A percentile compares a stretch with the other conserved stretches of the same genome.
phyloP scores from a whole-genome alignment of 768 basidiomycete genomes.

The Holtermanniella nyarrowii region DNA sequence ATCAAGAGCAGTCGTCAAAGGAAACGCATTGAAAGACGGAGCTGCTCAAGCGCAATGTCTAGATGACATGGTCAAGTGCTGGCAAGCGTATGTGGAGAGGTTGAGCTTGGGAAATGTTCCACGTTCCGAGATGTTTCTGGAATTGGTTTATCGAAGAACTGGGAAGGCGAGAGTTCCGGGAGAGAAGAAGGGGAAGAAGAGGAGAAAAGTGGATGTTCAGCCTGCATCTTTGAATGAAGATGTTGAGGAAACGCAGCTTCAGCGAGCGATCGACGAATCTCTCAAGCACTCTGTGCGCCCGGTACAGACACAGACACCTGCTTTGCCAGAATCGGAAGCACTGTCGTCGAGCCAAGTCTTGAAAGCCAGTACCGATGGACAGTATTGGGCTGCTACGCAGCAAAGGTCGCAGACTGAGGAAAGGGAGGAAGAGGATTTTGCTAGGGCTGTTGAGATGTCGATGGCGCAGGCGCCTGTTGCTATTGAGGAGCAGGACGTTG shows the following conservation, averaged over 20 bases:
- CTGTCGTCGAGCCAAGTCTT: too few relatives aligned
- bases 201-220: not conserved
- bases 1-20: conserved; percentile 24
- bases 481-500: too few relatives aligned
- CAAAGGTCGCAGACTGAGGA: too few relatives aligned
- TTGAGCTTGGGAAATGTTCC: conserved; percentile 34
- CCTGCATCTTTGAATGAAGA: not conserved
- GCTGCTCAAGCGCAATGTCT: conserved; percentile 16
- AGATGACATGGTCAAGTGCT: conserved; percentile 20
- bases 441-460: too few relatives aligned
- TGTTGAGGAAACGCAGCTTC: conserved; percentile 19
- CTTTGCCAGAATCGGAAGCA: too few relatives aligned
- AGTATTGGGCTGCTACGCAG: too few relatives aligned
- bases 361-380: too few relatives aligned
- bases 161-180: too few relatives aligned
- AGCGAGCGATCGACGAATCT: conserved; percentile 21
- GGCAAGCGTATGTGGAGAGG: conserved; percentile 24
- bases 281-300: conserved; percentile 8
- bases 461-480: too few relatives aligned
- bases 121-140: conserved; percentile 25
- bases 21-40: conserved; percentile 26
- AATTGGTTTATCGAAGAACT: conserved; percentile 36
- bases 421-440: too few relatives aligned
- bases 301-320: too few relatives aligned
- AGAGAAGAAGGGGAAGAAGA: too few relatives aligned